A percentile compares a stretch with the other conserved stretches of the same genome.
Conservation (phyloP, 2,329 filamentous ascomycete species). For the Cytospora paraplurivora region DNA sequence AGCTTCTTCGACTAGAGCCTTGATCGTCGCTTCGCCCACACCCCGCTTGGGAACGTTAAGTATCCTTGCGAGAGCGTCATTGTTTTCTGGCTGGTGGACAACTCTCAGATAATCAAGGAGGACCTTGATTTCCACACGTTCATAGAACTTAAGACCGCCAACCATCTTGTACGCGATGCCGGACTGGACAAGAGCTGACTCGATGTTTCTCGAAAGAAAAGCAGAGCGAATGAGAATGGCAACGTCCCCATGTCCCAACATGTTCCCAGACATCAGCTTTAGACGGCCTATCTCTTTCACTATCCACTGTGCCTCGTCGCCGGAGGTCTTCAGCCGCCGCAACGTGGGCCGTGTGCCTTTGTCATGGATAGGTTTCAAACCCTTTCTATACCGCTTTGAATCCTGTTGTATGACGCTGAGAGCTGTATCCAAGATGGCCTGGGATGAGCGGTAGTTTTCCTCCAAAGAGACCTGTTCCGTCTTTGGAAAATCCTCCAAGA, state of each 20-base stretch:
- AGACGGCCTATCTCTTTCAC: conserved; percentile 78
- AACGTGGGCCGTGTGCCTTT: conserved; percentile 80
- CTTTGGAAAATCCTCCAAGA: conserved; percentile 74
- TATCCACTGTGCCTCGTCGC: conserved; percentile 83
- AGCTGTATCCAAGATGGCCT: conserved; percentile 77
- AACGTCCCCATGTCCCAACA: conserved; percentile 76
- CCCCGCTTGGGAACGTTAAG: conserved; percentile 83
- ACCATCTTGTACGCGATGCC: conserved; percentile 93
- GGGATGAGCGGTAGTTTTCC: conserved; percentile 93
- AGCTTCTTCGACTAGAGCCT: conserved; percentile 73
- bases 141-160: conserved; percentile 86
- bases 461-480: conserved; percentile 84
- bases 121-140: conserved; percentile 84
- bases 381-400: conserved; percentile 75
- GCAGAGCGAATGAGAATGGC: conserved; percentile 87
- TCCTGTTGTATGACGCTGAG: conserved; percentile 91
- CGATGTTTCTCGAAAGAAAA: conserved; percentile 80
- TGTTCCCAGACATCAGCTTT: conserved; percentile 68
- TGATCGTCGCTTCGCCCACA: conserved; percentile 78
- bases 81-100: conserved; percentile 81
- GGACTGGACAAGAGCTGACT: conserved; percentile 75
- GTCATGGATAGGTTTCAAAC: conserved; percentile 76
- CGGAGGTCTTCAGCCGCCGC: conserved; percentile 69
- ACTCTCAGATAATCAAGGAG: conserved; percentile 86
- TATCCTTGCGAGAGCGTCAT: conserved; percentile 79